These are phyloP conservation scores for Cladochytrium replicatum DNA, from an alignment of 192 early-diverging fungal species.

Conservation along the genomic window DNA sequence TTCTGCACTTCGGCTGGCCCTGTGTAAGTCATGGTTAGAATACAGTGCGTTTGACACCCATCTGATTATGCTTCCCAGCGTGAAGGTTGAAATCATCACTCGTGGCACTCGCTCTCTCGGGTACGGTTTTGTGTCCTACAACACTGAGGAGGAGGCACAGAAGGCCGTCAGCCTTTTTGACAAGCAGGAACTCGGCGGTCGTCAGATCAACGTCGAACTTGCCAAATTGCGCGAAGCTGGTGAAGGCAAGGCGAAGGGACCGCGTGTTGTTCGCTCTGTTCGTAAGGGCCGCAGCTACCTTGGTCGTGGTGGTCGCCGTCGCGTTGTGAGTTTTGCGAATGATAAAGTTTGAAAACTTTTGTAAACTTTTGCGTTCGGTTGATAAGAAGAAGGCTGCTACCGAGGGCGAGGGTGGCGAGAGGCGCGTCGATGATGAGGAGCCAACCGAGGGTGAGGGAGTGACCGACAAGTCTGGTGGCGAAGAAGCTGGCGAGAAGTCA, in stretches of 20 bases:
- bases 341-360: too few species aligned
- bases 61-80: too few species aligned
- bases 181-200: slow-evolving; percentile 44
- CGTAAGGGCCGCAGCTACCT: slow-evolving; percentile 12
- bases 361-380: too few species aligned
- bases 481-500: slow-evolving; percentile 4
- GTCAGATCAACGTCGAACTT: slow-evolving; percentile 82
- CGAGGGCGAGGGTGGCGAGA: too few species aligned
- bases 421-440: too few species aligned
- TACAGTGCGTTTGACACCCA: too few species aligned
- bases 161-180: slow-evolving; percentile 63
- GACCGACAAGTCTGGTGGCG: not conserved
- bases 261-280: too few species aligned
- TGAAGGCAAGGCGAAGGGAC: slow-evolving; percentile 14
- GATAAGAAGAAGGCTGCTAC: too few species aligned
- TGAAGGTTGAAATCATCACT: slow-evolving; percentile 70
- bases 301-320: too few species aligned
- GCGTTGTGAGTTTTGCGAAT: too few species aligned
- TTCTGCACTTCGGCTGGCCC: slow-evolving; percentile 63
- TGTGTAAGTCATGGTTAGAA: slow-evolving; percentile 78
- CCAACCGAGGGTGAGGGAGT: too few species aligned
- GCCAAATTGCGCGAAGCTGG: slow-evolving; percentile 55
- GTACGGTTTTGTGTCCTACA: slow-evolving; percentile 89
- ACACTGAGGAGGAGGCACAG: slow-evolving; percentile 52
- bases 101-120: slow-evolving; percentile 76